These are phyloP conservation scores for Theobroma cacao DNA, from an alignment of 345 rosid genomes.

Conservation along the genomic window DNA sequence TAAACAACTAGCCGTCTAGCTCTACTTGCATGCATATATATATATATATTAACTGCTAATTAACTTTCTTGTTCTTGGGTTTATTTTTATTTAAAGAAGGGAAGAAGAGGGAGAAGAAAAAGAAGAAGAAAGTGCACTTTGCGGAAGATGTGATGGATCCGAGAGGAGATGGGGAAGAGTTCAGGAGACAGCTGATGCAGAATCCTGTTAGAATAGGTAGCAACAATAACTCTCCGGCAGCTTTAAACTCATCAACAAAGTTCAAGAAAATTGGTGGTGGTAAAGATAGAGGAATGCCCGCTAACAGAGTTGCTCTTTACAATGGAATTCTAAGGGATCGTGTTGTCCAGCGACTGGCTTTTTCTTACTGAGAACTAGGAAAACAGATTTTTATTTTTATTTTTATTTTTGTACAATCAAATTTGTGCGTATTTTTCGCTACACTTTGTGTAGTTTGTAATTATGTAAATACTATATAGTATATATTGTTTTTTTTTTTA, in stretches of 20 bases:
- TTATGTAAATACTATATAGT: background rate
- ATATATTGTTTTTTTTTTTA: background rate
- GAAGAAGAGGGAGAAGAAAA: slow-evolving; percentile 11
- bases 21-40: background rate
- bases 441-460: background rate
- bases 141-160: slow-evolving; percentile 19
- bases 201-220: background rate
- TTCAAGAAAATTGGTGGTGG: slow-evolving; percentile 13
- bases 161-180: slow-evolving; percentile 39
- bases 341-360: slow-evolving; percentile 42
- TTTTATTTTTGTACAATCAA: background rate
- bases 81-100: background rate
- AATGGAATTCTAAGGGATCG: slow-evolving; percentile 68
- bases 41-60: background rate
- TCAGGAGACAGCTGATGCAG: slow-evolving; percentile 36
- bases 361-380: slow-evolving; percentile 24
- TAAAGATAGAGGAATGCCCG: slow-evolving; percentile 48
- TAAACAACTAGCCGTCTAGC: background rate
- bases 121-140: slow-evolving; percentile 21
- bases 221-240: slow-evolving; percentile 11
- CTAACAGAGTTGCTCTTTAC: slow-evolving; percentile 64
- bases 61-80: background rate
- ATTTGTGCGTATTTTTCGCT: background rate
- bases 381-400: background rate
- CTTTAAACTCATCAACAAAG: background rate